Evolutionary conservation across 2,329 filamentous ascomycete species (phyloP).

Genomic region (Scedosporium apiospermum): DNA sequence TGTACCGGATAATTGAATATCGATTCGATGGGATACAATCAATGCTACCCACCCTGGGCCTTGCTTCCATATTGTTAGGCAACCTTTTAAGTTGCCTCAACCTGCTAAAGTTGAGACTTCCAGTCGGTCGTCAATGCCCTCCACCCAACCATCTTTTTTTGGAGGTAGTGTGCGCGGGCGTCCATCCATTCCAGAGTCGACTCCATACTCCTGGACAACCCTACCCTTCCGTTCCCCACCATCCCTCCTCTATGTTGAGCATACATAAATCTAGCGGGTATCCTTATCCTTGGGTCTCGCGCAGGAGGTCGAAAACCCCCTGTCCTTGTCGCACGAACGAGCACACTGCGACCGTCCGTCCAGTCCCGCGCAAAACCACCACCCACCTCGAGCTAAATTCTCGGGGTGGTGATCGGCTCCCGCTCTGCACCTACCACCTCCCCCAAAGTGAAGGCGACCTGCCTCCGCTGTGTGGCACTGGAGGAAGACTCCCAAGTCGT

Average conservation of each 20-base stretch:
- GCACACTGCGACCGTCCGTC: neutral
- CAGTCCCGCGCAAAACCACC: neutral
- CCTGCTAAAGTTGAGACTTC: no score
- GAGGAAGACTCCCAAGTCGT: no score
- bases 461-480: neutral
- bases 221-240: neutral
- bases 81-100: no score
- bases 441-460: neutral
- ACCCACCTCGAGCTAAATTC: neutral
- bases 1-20: no score
- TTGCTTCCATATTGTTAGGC: no score
- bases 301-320: neutral
- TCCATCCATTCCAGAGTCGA: constrained; percentile 3
- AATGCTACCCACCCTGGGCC: no score
- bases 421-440: neutral
- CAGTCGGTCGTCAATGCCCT: neutral
- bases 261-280: neutral
- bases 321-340: neutral
- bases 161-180: neutral
- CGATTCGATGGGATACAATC: no score
- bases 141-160: constrained; percentile 5
- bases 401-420: neutral
- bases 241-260: neutral
- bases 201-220: neutral
- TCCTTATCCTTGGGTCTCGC: neutral